Evolutionary conservation across 2,329 filamentous ascomycete genomes (phyloP).

Genomic region (Metarhizium sp.): DNA sequence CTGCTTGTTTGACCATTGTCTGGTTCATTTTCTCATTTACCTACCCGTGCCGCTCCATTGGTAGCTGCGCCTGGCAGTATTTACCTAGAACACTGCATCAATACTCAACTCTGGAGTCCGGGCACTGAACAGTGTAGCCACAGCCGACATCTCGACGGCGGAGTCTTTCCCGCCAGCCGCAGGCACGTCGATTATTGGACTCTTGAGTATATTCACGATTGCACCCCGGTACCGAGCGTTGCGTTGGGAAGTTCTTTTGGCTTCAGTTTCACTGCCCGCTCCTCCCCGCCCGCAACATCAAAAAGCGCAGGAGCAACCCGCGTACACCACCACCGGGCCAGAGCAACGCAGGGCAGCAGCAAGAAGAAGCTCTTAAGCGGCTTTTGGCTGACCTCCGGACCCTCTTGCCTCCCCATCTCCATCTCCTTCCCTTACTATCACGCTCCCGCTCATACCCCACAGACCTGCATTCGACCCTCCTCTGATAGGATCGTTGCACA

Average conservation of each 20-base stretch:
- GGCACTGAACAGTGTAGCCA: background rate
- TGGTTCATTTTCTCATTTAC: background rate
- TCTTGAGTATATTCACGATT: no score
- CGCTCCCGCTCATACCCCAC: constrained; percentile 3
- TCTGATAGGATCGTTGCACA: constrained; percentile 5
- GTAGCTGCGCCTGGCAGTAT: background rate
- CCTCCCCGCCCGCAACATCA: no score
- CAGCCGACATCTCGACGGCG: no score
- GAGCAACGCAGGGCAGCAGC: background rate
- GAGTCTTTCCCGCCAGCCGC: no score
- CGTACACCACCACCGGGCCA: background rate
- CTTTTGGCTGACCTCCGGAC: background rate
- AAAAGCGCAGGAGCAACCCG: background rate
- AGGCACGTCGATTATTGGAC: no score
- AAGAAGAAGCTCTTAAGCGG: background rate
- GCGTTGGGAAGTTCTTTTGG: background rate
- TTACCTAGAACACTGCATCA: background rate
- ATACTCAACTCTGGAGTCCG: background rate
- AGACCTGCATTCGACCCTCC: constrained; percentile 1
- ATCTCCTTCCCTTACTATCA: constrained; percentile 1
- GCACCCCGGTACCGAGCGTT: background rate
- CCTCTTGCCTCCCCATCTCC: background rate
- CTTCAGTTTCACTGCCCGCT: background rate
- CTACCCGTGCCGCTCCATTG: background rate
- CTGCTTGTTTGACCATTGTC: background rate